phyloP scores from a whole-genome alignment of 139 green algal species.

The Chlorella sp. region DNA sequence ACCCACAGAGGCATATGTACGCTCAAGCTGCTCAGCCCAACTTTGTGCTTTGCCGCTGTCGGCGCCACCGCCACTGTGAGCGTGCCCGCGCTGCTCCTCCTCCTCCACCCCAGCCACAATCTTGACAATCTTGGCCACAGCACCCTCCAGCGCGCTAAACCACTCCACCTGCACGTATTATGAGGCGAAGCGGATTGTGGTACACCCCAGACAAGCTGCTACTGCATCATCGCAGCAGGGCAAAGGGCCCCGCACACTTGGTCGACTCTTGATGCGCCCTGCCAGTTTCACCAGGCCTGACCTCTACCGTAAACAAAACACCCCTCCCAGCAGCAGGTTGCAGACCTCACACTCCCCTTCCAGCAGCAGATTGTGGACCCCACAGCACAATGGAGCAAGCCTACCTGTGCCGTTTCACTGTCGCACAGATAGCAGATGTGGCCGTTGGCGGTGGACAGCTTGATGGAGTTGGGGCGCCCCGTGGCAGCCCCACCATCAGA shows the following conservation, averaged over 20 bases:
- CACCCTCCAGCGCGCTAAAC: slow-evolving; percentile 84
- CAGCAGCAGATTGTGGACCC: too few relatives aligned
- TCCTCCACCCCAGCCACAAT: slow-evolving; percentile 79
- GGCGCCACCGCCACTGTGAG: not conserved
- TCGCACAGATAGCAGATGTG: slow-evolving; percentile 84
- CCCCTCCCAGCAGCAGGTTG: too few relatives aligned
- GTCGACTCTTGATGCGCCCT: too few relatives aligned
- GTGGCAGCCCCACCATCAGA: slow-evolving; percentile 62
- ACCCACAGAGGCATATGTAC: slow-evolving; percentile 30
- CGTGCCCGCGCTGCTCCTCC: slow-evolving; percentile 5
- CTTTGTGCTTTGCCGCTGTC: slow-evolving; percentile 24
- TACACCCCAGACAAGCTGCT: too few relatives aligned
- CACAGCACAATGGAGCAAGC: too few relatives aligned
- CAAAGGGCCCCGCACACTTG: too few relatives aligned
- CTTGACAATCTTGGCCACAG: slow-evolving; percentile 73
- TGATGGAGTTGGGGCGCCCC: slow-evolving; percentile 80
- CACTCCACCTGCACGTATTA: slow-evolving; percentile 79
- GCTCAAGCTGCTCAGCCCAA: slow-evolving; percentile 51
- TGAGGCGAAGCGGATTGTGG: too few relatives aligned
- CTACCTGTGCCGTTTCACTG: slow-evolving; percentile 87
- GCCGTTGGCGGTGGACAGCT: slow-evolving; percentile 78
- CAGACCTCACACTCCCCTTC: too few relatives aligned
- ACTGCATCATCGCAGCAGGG: too few relatives aligned
- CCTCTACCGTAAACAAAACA: too few relatives aligned
- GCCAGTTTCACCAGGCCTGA: too few relatives aligned